Percentiles rank a stretch among this genome's conserved stretches.
Conservation (phyloP, 768 basidiomycete species). For the Termitomyces eurrhizus region DNA sequence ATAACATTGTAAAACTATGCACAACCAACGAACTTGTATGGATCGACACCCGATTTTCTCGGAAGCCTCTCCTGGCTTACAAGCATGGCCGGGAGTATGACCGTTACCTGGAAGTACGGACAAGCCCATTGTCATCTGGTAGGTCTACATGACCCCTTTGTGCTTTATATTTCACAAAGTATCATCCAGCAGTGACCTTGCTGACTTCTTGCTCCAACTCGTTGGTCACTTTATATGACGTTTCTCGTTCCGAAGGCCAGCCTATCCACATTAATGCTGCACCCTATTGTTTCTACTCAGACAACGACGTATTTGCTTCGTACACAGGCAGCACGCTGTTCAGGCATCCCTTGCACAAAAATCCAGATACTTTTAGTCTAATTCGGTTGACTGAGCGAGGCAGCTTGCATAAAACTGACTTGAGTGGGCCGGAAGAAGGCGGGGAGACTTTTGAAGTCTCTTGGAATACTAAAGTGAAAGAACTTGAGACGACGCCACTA, state of each 20-base stretch:
- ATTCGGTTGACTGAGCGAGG: constrained; percentile 48
- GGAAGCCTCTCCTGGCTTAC: constrained; percentile 54
- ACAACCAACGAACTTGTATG: constrained; percentile 65
- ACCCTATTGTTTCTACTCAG: constrained; percentile 42
- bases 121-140: constrained; percentile 30
- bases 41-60: constrained; percentile 62
- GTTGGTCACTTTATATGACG: constrained; percentile 62
- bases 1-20: constrained; percentile 47
- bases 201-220: constrained; percentile 58
- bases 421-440: constrained; percentile 21
- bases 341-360: constrained; percentile 23
- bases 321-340: constrained; percentile 32
- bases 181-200: constrained; percentile 45
- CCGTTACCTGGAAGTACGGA: constrained; percentile 45
- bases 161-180: not conserved
- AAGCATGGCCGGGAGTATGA: constrained; percentile 62
- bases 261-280: constrained; percentile 40
- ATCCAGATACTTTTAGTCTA: constrained; percentile 27
- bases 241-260: constrained; percentile 35
- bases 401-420: constrained; percentile 38
- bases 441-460: constrained; percentile 21
- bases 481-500: constrained; percentile 27
- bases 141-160: constrained; percentile 19
- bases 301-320: constrained; percentile 18
- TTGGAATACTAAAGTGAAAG: constrained; percentile 38